A percentile compares a stretch with the other conserved stretches of the same genome.
Evolutionary conservation across 2,329 filamentous ascomycete genomes (phyloP).

Genomic region (Penicillium paneum): DNA sequence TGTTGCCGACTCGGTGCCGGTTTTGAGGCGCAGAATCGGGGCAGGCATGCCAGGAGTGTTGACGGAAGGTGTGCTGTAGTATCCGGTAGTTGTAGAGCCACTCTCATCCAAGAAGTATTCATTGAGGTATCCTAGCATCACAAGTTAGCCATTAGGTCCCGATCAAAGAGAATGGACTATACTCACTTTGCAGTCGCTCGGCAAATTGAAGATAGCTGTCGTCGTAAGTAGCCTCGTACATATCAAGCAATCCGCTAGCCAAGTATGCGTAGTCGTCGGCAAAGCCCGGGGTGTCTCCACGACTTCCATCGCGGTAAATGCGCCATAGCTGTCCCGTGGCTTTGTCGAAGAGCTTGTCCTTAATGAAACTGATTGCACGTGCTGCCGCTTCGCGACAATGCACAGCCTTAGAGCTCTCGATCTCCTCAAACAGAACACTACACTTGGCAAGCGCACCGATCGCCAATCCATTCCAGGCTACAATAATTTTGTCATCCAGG

Average conservation of each 20-base stretch:
- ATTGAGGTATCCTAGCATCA: slow-evolving; percentile 64
- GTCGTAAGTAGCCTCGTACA: slow-evolving; percentile 80
- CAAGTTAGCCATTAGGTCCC: neutral
- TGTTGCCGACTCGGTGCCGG: slow-evolving; percentile 89
- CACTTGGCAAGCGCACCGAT: slow-evolving; percentile 78
- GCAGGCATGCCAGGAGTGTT: slow-evolving; percentile 59
- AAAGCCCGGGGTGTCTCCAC: slow-evolving; percentile 68
- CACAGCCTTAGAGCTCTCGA: slow-evolving; percentile 57
- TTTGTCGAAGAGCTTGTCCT: slow-evolving; percentile 67
- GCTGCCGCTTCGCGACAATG: slow-evolving; percentile 65
- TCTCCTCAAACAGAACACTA: slow-evolving; percentile 61
- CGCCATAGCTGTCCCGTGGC: slow-evolving; percentile 64
- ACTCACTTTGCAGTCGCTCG: slow-evolving; percentile 69
- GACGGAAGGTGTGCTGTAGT: slow-evolving; percentile 42
- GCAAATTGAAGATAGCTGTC: slow-evolving; percentile 75
- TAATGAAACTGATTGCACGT: slow-evolving; percentile 69
- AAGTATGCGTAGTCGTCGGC: slow-evolving; percentile 94
- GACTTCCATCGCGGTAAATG: slow-evolving; percentile 64
- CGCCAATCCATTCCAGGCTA: slow-evolving; percentile 83
- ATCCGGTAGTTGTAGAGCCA: slow-evolving; percentile 38
- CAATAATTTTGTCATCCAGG: slow-evolving; percentile 83
- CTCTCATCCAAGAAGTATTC: slow-evolving; percentile 70
- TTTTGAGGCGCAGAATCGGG: slow-evolving; percentile 78
- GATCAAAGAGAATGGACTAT: neutral
- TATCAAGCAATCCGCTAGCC: slow-evolving; percentile 74